These are phyloP conservation scores for Phytophthora vignae DNA, from an alignment of 352 stramenopile species.

Conservation along the genomic window DNA sequence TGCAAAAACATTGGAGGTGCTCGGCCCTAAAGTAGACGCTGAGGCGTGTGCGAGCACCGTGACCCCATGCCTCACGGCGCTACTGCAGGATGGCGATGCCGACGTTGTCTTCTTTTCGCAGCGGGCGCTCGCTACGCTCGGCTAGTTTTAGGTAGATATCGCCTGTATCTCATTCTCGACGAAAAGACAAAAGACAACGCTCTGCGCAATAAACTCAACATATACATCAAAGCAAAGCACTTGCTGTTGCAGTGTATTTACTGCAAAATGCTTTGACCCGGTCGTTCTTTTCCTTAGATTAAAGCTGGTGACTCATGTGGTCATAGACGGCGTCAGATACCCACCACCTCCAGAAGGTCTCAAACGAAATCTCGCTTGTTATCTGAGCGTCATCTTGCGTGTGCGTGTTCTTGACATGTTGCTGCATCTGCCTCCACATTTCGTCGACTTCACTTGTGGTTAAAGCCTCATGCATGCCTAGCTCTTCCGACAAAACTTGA, in stretches of 20 bases:
- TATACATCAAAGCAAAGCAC: slow-evolving; percentile 35
- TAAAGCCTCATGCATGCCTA: slow-evolving; percentile 43
- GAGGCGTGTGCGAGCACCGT: slow-evolving; percentile 76
- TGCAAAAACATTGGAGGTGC: slow-evolving; percentile 94
- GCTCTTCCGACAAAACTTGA: slow-evolving; percentile 35
- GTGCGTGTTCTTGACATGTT: neutral
- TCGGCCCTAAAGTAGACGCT: slow-evolving; percentile 81
- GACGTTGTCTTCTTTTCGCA: slow-evolving; percentile 96
- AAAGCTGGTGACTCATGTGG: slow-evolving; percentile 14
- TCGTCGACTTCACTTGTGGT: slow-evolving; percentile 54
- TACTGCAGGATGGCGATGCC: slow-evolving; percentile 92
- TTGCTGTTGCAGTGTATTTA: slow-evolving; percentile 15
- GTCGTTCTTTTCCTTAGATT: neutral
- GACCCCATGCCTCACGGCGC: slow-evolving; percentile 82
- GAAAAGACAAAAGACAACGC: slow-evolving; percentile 21
- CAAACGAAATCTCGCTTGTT: slow-evolving; percentile 38
- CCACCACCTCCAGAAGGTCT: slow-evolving; percentile 68
- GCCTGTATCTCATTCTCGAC: slow-evolving; percentile 35
- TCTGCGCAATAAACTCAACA: slow-evolving; percentile 37
- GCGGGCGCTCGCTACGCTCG: slow-evolving; percentile 68
- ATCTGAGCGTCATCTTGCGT: neutral
- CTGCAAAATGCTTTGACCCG: neutral
- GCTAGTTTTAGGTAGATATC: slow-evolving; percentile 56
- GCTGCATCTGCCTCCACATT: slow-evolving; percentile 57
- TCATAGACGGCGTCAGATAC: slow-evolving; percentile 50